phyloP scores from a whole-genome alignment of 768 basidiomycete species.

The Stropharia rugosoannulata region DNA sequence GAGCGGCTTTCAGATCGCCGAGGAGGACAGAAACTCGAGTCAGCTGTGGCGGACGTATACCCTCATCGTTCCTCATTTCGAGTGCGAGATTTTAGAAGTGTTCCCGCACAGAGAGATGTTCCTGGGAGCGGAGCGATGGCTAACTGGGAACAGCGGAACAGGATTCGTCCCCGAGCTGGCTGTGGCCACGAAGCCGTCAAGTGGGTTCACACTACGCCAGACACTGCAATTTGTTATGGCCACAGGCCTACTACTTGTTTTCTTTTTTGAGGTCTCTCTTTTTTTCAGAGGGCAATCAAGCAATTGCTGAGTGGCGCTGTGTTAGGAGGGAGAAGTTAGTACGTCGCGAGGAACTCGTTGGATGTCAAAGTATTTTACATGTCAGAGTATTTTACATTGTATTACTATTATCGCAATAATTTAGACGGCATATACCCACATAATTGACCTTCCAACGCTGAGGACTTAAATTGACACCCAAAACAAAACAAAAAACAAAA shows the following conservation, averaged over 20 bases:
- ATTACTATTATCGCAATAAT: no score
- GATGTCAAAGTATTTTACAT: no score
- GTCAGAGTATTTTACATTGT: no score
- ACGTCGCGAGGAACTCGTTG: no score
- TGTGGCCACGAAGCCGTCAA: conserved; percentile 3
- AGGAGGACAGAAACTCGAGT: conserved; percentile 5
- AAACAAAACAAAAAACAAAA: no score
- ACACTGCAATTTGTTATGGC: conserved; percentile 15
- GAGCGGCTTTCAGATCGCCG: conserved; percentile 11
- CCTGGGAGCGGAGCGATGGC: conserved; percentile 50
- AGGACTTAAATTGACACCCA: no score
- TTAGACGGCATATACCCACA: no score
- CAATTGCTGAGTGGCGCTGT: conserved; percentile 6
- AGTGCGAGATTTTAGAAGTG: conserved; percentile 68
- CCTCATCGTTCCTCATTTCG: conserved; percentile 55
- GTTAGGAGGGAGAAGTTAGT: no score
- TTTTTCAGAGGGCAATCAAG: conserved; percentile 16
- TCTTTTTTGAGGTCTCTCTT: conserved; percentile 24
- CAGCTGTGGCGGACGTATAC: conserved; percentile 58
- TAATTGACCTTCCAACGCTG: no score
- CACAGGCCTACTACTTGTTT: conserved; percentile 23
- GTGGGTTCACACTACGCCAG: conserved; percentile 9
- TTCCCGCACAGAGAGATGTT: conserved; percentile 74
- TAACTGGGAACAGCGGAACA: conserved; percentile 26
- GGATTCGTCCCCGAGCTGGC: conserved; percentile 12